Percentiles rank a stretch among this genome's conserved stretches.
Evolutionary conservation across 2,329 filamentous ascomycete species (phyloP).

Genomic region (Colletotrichum sp.): DNA sequence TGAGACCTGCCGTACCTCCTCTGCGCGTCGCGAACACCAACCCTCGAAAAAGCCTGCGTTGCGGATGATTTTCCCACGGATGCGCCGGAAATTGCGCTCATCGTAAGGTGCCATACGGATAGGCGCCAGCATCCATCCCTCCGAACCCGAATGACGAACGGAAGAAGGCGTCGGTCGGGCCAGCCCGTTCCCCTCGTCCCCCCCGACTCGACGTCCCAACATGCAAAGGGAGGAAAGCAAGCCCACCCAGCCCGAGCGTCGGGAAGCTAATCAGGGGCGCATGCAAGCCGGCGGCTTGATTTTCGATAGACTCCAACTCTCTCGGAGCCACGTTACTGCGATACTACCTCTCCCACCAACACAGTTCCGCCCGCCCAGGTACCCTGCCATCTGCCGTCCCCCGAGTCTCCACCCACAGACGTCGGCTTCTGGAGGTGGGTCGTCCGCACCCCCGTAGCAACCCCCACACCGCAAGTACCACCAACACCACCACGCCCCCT

Average conservation of each 20-base stretch:
- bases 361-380: background rate
- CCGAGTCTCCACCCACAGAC: background rate
- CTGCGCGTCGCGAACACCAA: background rate
- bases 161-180: background rate
- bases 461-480: constrained; percentile 7
- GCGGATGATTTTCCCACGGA: background rate
- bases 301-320: background rate
- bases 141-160: background rate
- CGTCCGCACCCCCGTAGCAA: background rate
- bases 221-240: background rate
- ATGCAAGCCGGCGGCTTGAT: background rate
- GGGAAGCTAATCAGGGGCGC: background rate
- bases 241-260: background rate
- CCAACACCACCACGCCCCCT: background rate
- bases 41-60: background rate
- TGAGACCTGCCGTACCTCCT: background rate
- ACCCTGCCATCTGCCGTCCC: background rate
- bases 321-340: background rate
- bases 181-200: background rate
- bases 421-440: background rate
- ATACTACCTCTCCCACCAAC: background rate
- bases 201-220: background rate
- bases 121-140: background rate
- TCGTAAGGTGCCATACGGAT: background rate
- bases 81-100: background rate